Evolutionary conservation across 208 protist species (phyloP).

Genomic region (Crithidia brevicula): DNA sequence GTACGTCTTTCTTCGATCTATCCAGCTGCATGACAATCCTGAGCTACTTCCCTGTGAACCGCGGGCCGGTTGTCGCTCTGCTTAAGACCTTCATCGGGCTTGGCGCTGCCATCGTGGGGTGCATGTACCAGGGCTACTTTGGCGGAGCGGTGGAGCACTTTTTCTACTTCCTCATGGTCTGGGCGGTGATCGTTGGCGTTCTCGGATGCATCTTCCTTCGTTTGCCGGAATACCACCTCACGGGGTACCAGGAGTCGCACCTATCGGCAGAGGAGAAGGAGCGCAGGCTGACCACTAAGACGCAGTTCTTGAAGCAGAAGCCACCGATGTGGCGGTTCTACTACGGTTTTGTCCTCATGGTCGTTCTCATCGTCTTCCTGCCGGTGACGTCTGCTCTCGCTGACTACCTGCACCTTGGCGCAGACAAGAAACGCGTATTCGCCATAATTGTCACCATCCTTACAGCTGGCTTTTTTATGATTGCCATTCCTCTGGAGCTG

Average conservation of each 20-base stretch:
- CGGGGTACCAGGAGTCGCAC: constrained; percentile 44
- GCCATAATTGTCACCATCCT: constrained; percentile 43
- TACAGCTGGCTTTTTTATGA: constrained; percentile 27
- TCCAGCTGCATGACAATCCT: constrained; percentile 43
- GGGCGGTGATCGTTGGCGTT: constrained; percentile 34
- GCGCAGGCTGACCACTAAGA: constrained; percentile 21
- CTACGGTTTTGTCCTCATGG: constrained; percentile 54
- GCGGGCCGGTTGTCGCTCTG: constrained; percentile 54
- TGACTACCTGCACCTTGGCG: constrained; percentile 34
- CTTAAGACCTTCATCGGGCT: constrained; percentile 62
- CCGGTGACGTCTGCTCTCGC: constrained; percentile 48
- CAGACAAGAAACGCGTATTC: constrained; percentile 33
- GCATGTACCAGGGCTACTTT: constrained; percentile 58
- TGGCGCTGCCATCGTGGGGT: constrained; percentile 52
- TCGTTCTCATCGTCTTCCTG: constrained; percentile 63
- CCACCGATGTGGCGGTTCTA: constrained; percentile 67
- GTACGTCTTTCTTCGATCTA: constrained; percentile 41
- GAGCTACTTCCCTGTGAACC: constrained; percentile 48
- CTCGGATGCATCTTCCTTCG: constrained; percentile 45
- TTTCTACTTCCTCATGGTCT: constrained; percentile 63
- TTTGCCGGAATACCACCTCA: constrained; percentile 67
- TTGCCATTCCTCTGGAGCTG: constrained; percentile 19
- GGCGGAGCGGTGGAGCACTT: constrained; percentile 25
- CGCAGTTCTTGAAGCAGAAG: constrained; percentile 55
- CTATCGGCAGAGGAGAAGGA: constrained; percentile 37